Base-by-base conservation (phyloP, 116 monocot genomes). In the Dioscorea cayenensis region DNA sequence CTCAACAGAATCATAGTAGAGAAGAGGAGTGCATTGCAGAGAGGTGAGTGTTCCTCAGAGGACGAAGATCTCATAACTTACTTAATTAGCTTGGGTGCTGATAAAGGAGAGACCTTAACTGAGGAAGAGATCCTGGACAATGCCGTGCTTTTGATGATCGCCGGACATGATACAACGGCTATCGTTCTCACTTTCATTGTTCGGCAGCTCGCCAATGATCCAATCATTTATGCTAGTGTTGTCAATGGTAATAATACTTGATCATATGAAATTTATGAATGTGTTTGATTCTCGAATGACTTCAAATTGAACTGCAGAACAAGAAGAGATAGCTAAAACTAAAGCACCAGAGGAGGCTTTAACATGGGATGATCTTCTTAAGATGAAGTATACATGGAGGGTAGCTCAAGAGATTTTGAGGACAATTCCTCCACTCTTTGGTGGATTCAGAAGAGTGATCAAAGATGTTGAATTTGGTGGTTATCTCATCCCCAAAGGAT, bases 291-390 rank as follows among this genome's bases (percentile, higher is more conserved):
- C 5, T 12, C 12, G n/a, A 3, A 3, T 36, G 70, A 29, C 19
- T 67, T 7, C 36, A 14, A 20, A 36, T 18, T 28, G 23, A 5
- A 59, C 60, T 32, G 27, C 64, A 81, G 84, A 84, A 63, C 84
- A 84, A 25, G 77, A 84, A 65, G 71, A 66, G 58, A 78, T 84
- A 36, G 74, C 73, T 4, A 73, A 70, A 58, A 77, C 63, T 51
- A 84, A 84, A 66, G 59, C 13, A 22, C 38, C 62, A 20, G 77
- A 75, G 16, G 74, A 81, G 22, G 19, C 71, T 19, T 27, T 84
- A n/a, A 77, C 84, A n/a, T 84, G 84, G 84, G 77, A 81, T 48
- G 84, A 84, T 65, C 63, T 84, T n/a, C n/a, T n/a, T 32, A 77
- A 58, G 61, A 80, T 84, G 84, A 84, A 77, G 75, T 64, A 64